phyloP scores from a whole-genome alignment of 345 rosid genomes.

The Syzygium oleosum region DNA sequence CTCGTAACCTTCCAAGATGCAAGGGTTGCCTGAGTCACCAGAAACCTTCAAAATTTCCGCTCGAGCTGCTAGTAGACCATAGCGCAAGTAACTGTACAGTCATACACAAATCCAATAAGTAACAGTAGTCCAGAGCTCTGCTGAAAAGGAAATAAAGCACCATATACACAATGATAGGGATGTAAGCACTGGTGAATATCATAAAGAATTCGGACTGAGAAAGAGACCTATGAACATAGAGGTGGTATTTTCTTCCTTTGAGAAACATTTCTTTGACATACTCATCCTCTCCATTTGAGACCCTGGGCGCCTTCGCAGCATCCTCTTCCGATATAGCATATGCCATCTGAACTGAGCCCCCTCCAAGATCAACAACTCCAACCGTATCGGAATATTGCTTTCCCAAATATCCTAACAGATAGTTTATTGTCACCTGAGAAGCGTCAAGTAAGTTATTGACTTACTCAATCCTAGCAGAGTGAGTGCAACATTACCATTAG shows the following conservation, averaged over 20 bases:
- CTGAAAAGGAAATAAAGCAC: not conserved
- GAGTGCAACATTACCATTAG: not conserved
- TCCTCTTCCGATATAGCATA: slow-evolving; percentile 80
- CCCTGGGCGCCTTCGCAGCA: slow-evolving; percentile 67
- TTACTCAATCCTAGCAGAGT: not conserved
- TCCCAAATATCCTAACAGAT: slow-evolving; percentile 74
- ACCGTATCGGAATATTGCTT: slow-evolving; percentile 63
- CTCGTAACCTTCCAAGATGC: slow-evolving; percentile 70
- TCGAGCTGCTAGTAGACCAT: slow-evolving; percentile 94
- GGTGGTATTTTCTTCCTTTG: slow-evolving; percentile 69
- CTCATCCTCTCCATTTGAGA: slow-evolving; percentile 63
- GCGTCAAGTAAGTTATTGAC: not conserved
- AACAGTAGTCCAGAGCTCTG: not conserved
- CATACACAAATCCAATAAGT: slow-evolving; percentile 7
- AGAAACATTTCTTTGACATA: slow-evolving; percentile 75
- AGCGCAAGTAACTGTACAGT: slow-evolving; percentile 73
- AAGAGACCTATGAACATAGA: slow-evolving; percentile 89
- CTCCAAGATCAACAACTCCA: slow-evolving; percentile 98
- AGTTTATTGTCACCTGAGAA: slow-evolving; percentile 86
- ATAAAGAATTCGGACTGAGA: not conserved
- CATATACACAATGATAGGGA: not conserved
- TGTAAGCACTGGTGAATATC: not conserved
- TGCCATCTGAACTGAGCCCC: slow-evolving; percentile 99
- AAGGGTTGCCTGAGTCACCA: slow-evolving; percentile 63
- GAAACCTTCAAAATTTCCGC: slow-evolving; percentile 77